phyloP scores from a whole-genome alignment of 2,329 filamentous ascomycete genomes.

The Exophiala alcalophila region DNA sequence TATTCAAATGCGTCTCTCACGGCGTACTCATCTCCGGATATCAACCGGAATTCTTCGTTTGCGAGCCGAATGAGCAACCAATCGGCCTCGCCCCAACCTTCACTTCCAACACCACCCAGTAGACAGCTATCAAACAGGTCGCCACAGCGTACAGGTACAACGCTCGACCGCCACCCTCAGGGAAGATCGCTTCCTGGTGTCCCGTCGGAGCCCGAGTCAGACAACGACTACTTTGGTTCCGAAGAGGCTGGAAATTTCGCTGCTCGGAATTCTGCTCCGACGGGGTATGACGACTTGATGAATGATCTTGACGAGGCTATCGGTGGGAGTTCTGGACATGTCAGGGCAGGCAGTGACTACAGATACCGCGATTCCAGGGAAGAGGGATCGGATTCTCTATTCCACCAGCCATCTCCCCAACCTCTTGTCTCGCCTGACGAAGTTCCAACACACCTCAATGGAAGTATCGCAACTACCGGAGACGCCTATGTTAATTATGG shows the following conservation, averaged over 20 bases:
- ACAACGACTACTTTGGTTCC: slow-evolving; percentile 31
- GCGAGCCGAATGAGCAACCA: slow-evolving; percentile 32
- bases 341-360: slow-evolving; percentile 14
- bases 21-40: slow-evolving; percentile 25
- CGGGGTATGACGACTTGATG: slow-evolving; percentile 56
- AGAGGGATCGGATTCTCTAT: slow-evolving; percentile 17
- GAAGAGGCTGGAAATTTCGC: slow-evolving; percentile 17
- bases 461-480: slow-evolving; percentile 45
- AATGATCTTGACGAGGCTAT: slow-evolving; percentile 56
- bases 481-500: slow-evolving; percentile 48
- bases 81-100: slow-evolving; percentile 37
- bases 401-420: slow-evolving; percentile 30
- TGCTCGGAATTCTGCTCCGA: slow-evolving; percentile 39
- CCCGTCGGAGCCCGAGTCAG: slow-evolving; percentile 47
- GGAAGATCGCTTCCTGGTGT: slow-evolving; percentile 59
- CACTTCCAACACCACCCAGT: slow-evolving; percentile 49
- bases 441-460: slow-evolving; percentile 50
- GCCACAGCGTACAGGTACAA: slow-evolving; percentile 52
- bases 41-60: slow-evolving; percentile 27
- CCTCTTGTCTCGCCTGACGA: slow-evolving; percentile 41
- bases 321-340: slow-evolving; percentile 17
- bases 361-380: slow-evolving; percentile 17
- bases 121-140: slow-evolving; percentile 51
- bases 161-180: slow-evolving; percentile 55
- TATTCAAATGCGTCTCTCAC: slow-evolving; percentile 15